phyloP scores from a whole-genome alignment of 202 grass and related monocot genomes.

The Elaeis oleifera region DNA sequence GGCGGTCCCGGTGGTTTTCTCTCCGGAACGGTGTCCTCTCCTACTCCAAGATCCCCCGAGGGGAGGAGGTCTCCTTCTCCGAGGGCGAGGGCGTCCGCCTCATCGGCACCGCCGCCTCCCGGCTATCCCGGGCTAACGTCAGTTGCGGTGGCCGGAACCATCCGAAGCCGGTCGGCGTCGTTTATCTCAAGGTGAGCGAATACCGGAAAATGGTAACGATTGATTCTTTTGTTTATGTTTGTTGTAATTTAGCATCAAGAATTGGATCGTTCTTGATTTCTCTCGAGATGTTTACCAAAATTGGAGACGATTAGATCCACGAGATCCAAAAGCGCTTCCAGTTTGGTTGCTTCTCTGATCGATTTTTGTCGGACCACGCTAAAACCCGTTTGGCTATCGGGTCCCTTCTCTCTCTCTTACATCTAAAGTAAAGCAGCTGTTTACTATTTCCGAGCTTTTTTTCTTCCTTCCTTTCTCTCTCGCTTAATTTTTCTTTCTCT shows the following conservation, averaged over 20 bases:
- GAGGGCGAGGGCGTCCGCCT: slow-evolving; percentile 15
- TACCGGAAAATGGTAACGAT: background rate
- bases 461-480: too few species aligned
- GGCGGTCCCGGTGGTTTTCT: slow-evolving; percentile 53
- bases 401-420: too few species aligned
- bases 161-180: slow-evolving; percentile 24
- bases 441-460: too few species aligned
- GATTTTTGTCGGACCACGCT: too few species aligned
- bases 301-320: too few species aligned
- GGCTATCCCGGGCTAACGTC: background rate
- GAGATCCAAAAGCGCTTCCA: too few species aligned
- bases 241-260: background rate
- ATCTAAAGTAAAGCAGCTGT: too few species aligned
- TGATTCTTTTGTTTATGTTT: background rate
- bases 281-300: too few species aligned
- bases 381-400: too few species aligned
- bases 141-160: slow-evolving; percentile 13
- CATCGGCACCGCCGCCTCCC: slow-evolving; percentile 24
- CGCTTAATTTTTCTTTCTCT: too few species aligned
- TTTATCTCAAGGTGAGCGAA: slow-evolving; percentile 49
- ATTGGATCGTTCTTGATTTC: background rate
- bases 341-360: too few species aligned
- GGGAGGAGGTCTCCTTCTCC: background rate
- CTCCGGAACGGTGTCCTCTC: slow-evolving; percentile 40
- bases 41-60: slow-evolving; percentile 56